Conservation (phyloP, 768 basidiomycete genomes). For the Tulasnella calospora region DNA sequence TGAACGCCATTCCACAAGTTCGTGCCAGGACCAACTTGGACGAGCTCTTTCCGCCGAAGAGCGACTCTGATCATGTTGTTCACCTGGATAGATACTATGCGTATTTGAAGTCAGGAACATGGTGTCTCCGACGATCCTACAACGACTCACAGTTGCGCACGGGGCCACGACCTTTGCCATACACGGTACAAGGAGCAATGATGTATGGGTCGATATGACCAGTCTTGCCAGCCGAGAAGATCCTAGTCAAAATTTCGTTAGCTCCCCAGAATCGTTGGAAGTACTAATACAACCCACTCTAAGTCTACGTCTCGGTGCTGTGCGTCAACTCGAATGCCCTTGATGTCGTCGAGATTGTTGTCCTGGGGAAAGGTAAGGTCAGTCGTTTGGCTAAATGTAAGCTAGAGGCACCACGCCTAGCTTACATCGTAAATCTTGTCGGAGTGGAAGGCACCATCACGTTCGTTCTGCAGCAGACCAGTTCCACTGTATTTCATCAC, state of each 20-base stretch:
- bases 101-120: neutral
- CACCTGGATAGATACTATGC: conserved; percentile 31
- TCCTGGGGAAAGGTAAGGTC: conserved; percentile 26
- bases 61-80: conserved; percentile 30
- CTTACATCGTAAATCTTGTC: conserved; percentile 33
- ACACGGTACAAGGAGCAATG: conserved; percentile 26
- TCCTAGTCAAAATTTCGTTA: neutral
- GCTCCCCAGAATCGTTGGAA: neutral
- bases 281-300: neutral
- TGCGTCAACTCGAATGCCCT: conserved; percentile 27
- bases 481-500: conserved; percentile 23
- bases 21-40: conserved; percentile 25
- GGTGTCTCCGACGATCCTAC: neutral
- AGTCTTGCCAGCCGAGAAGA: conserved; percentile 23
- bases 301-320: conserved; percentile 32
- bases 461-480: conserved; percentile 28
- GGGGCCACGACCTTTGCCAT: conserved; percentile 22
- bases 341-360: conserved; percentile 32
- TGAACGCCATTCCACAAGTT: conserved; percentile 28
- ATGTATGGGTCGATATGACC: conserved; percentile 26
- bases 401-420: neutral
- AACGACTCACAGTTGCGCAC: conserved; percentile 2
- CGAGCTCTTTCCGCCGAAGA: conserved; percentile 18
- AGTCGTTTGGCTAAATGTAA: neutral
- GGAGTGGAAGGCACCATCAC: conserved; percentile 29